phyloP scores from a whole-genome alignment of 2,329 filamentous ascomycete species.

The Xylogone sp. region DNA sequence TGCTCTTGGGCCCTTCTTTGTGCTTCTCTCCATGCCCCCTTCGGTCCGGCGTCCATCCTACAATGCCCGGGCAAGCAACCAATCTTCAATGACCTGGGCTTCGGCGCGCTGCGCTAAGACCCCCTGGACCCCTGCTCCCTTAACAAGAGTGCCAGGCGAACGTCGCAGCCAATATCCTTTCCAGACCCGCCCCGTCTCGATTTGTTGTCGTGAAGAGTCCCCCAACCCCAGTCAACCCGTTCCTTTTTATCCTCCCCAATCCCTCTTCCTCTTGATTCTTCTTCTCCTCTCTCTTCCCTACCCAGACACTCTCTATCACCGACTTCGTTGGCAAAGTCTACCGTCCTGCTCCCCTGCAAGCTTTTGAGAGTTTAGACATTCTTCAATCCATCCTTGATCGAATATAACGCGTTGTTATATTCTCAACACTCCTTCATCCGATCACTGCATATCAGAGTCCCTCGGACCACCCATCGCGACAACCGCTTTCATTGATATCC shows the following conservation, averaged over 20 bases:
- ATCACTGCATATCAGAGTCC: background rate
- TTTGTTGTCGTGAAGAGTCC: too few species aligned
- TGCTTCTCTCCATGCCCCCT: too few species aligned
- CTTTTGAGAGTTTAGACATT: conserved; percentile 23
- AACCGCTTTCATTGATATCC: background rate
- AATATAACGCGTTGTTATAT: conserved; percentile 14
- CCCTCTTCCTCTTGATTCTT: conserved; percentile 6
- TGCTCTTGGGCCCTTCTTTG: too few species aligned
- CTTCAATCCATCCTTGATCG: background rate
- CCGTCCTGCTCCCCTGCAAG: conserved; percentile 14
- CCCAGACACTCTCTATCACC: conserved; percentile 15
- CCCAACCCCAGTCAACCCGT: background rate
- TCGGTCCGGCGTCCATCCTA: too few species aligned
- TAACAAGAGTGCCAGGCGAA: too few species aligned
- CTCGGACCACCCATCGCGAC: background rate
- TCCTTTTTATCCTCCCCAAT: conserved; percentile 6
- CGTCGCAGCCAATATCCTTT: background rate
- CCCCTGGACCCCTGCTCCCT: background rate
- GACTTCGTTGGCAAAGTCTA: conserved; percentile 58
- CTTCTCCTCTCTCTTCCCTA: conserved; percentile 5
- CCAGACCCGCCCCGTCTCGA: background rate
- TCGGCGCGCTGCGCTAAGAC: too few species aligned
- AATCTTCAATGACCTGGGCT: too few species aligned
- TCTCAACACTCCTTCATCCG: conserved; percentile 9
- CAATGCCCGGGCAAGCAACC: too few species aligned